Base-by-base conservation (phyloP, 2,329 filamentous ascomycete genomes). In the Piedraia hortae region DNA sequence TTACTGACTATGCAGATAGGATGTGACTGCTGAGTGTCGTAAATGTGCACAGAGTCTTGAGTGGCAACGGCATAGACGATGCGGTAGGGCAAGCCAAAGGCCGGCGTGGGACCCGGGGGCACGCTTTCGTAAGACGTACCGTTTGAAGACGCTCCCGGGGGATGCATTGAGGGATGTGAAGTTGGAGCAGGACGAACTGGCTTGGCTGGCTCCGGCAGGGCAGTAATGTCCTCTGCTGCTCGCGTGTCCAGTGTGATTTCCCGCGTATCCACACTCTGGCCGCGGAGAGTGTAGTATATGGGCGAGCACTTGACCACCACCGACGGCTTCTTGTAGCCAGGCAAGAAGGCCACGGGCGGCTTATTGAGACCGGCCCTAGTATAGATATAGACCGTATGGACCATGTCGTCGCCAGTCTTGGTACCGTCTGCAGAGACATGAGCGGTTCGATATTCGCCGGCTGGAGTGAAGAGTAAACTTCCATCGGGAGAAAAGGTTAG, bases 311-410 rank as follows among this genome's bases (percentile, higher is more conserved):
- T 75, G 27, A 97, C 75, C 2, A 80, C 85, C 6, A 97, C 75
- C 0, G 85, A 93, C 0, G 85, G 85, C 45, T 97, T 97, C 54
- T 91, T 97, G 47, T 93, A 82, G 2, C 85, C 85, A 0, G 85
- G 85, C 4, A 97, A 57, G 46, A 93, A 85, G 4, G 82, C 78
- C 26, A 93, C 72, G 2, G 85, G 85, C 1, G 85, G 78, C 43
- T 88, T 91, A 49, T 91, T 93, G 39, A 97, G 77, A 12, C 85
- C 85, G 14, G 80, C 85, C 35, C 85, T 60, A 0, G 82, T 91
- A 45, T 97, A 97, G 24, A 97, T 85, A 46, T 97, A 97, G 11
- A 97, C 88, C 0, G 85, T 97, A 41, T 97, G 97, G 35, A 73
- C 78, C 22, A 91, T 60, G 33, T 97, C 82, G 34, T 85, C 82